Evolutionary conservation across 1,284 basidiomycete genomes (phyloP).

Genomic region (Phellinidium pouzarii): DNA sequence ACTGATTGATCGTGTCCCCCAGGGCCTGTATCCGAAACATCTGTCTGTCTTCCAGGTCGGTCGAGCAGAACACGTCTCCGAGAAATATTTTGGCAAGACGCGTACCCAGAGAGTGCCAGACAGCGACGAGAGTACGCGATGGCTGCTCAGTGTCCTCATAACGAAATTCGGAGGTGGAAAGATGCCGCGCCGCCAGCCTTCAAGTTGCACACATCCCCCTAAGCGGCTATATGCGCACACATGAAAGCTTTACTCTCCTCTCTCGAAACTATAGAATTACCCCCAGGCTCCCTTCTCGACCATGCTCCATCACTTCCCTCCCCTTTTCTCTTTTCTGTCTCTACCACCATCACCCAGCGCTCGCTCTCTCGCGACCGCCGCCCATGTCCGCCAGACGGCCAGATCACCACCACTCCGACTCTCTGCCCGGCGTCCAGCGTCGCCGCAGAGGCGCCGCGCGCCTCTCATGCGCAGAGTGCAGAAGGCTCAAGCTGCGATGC

Average conservation of each 20-base stretch:
- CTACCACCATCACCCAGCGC: not conserved
- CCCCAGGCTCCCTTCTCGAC: not conserved
- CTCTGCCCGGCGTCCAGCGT: constrained; percentile 15
- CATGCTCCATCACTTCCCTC: not conserved
- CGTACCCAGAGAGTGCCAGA: too few species aligned
- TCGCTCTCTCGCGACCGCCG: not conserved
- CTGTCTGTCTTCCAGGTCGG: too few species aligned
- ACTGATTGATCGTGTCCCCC: too few species aligned
- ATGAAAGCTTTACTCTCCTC: not conserved
- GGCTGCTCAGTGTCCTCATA: not conserved
- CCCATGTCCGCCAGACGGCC: constrained; percentile 10
- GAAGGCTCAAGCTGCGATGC: constrained; percentile 72
- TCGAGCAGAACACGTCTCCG: too few species aligned
- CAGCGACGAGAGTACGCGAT: too few species aligned
- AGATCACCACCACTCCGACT: not conserved
- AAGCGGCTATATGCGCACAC: not conserved
- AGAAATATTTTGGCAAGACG: too few species aligned
- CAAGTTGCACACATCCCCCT: too few species aligned
- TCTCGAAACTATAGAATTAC: not conserved
- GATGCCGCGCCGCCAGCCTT: not conserved
- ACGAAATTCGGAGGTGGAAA: not conserved
- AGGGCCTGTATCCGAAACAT: too few species aligned
- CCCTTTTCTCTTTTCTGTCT: not conserved
- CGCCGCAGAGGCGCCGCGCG: constrained; percentile 60
- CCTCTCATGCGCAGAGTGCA: constrained; percentile 70